Evolutionary conservation across 257 asterid species (phyloP), one percentile per base, ranked within the genome.

Genomic region (Cinchona pubescens): DNA sequence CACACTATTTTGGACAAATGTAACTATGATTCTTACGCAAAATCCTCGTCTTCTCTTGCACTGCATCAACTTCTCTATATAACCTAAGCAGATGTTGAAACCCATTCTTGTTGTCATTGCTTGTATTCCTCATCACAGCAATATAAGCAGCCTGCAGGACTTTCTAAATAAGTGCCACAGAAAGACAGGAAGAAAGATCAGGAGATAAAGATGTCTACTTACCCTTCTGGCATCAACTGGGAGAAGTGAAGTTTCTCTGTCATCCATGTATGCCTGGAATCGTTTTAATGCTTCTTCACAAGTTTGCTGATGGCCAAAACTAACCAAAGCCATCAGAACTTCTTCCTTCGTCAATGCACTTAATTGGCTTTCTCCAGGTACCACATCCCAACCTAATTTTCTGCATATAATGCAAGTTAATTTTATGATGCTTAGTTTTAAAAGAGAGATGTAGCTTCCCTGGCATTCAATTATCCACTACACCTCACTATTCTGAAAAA

Each of bases 191-290:
- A 35, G 15, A 25, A 59, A n/a, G 63, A 19, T 51, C 56, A 51
- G 42, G 45, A 9, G 5, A 75, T 51, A 35, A 51, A 64, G 1
- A 30, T 30, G 10, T 42, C 42, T n/a, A 80, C 60, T 69, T 75
- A 85, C 87, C 78, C 64, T 81, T 83, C 89, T 78, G 69, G 77
- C 69, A 74, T 85, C 82, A 43, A 77, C 84, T 14, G 87, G 83
- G 45, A 83, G 84, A 48, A 83, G 23, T 48, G 84, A 35, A 32
- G 86, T 72, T 78, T 71, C 76, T 69, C 53, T 66, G 56, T 80
- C 83, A 3, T 82, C 72, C 12, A 85, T 38, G 76, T 46, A 85
- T 64, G 80, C 82, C n/a, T 59, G 79, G 60, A 85, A 81, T 34
- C 85, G 83, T 34, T 67, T 78, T 25, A 42, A 76, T n/a, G 85